Conservation (phyloP, 805 yeast genomes). For the Yamadazyma endophytica region DNA sequence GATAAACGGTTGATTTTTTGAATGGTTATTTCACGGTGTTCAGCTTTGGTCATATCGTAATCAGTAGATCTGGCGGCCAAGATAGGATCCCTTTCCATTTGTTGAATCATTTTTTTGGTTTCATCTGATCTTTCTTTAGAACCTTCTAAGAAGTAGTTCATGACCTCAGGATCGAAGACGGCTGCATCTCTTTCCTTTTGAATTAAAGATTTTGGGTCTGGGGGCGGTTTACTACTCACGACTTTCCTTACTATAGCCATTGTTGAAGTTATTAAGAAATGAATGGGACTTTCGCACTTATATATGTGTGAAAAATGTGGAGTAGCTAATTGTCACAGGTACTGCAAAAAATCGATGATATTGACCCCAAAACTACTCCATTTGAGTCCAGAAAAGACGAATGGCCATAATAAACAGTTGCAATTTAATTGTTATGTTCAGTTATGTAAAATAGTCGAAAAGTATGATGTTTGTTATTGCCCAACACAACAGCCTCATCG, state of each 20-base stretch:
- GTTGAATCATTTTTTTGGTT: conserved; percentile 48
- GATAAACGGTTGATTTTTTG: conserved; percentile 59
- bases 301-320: too few relatives aligned
- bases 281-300: too few relatives aligned
- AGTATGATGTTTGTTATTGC: too few relatives aligned
- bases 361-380: too few relatives aligned
- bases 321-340: too few relatives aligned
- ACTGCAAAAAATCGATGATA: too few relatives aligned
- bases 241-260: conserved; percentile 13
- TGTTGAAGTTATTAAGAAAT: too few relatives aligned
- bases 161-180: conserved; percentile 29
- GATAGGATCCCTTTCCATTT: conserved; percentile 65
- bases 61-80: conserved; percentile 49
- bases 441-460: too few relatives aligned
- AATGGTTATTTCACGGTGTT: conserved; percentile 59
- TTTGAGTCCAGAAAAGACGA: too few relatives aligned
- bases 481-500: too few relatives aligned
- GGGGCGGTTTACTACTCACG: conserved; percentile 20
- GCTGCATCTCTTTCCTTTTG: conserved; percentile 30
- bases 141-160: conserved; percentile 43
- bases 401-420: too few relatives aligned
- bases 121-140: conserved; percentile 37
- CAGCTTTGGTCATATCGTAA: conserved; percentile 54
- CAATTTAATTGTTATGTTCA: too few relatives aligned
- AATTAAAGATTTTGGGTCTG: conserved; percentile 28